phyloP scores from a whole-genome alignment of 495 filamentous ascomycete species.

The Talaromyces thailandensis region DNA sequence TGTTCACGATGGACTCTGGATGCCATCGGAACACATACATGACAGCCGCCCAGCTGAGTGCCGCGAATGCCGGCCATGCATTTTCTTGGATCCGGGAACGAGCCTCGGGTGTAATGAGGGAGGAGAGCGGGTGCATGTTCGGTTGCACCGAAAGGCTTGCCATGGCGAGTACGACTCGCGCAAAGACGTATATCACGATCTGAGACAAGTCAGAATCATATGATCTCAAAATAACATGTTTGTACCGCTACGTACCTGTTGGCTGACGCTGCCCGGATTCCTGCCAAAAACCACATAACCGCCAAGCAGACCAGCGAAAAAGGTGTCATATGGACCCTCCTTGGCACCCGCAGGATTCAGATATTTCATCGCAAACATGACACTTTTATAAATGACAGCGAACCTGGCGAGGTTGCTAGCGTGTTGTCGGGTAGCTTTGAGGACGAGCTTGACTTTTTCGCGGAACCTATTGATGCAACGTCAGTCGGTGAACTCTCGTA shows the following conservation, averaged over 20 bases:
- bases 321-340: slow-evolving; percentile 66
- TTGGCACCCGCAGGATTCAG: slow-evolving; percentile 50
- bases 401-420: slow-evolving; percentile 87
- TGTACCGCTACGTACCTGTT: slow-evolving; percentile 65
- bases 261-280: slow-evolving; percentile 72
- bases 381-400: slow-evolving; percentile 77
- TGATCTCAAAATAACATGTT: no score
- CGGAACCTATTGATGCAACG: slow-evolving; percentile 44
- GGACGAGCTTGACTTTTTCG: slow-evolving; percentile 67
- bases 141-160: slow-evolving; percentile 76
- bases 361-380: slow-evolving; percentile 61
- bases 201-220: slow-evolving; percentile 6
- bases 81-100: slow-evolving; percentile 49
- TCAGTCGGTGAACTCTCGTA: neutral
- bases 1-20: slow-evolving; percentile 79
- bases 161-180: slow-evolving; percentile 73
- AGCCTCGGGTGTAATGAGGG: slow-evolving; percentile 30
- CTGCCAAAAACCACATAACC: slow-evolving; percentile 91
- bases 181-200: slow-evolving; percentile 97
- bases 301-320: slow-evolving; percentile 84
- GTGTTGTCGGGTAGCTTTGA: slow-evolving; percentile 82
- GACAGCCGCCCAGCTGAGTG: slow-evolving; percentile 77
- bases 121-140: slow-evolving; percentile 34
- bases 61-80: slow-evolving; percentile 88
- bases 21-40: slow-evolving; percentile 96